Evolutionary conservation across 345 rosid species (phyloP).

Genomic region (Heritiera littoralis): DNA sequence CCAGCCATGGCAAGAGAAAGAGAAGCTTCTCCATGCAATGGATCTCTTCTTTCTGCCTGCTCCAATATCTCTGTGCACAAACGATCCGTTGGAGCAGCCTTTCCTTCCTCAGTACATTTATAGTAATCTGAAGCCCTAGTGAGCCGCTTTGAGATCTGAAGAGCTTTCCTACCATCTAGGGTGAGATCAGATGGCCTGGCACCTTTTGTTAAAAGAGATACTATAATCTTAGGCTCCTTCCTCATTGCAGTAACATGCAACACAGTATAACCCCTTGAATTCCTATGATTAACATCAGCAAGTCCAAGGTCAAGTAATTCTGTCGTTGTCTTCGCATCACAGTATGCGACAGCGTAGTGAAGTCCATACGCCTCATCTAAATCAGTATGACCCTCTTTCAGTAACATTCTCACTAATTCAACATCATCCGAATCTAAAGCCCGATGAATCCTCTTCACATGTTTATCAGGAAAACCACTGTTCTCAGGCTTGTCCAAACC

Average conservation of each 20-base stretch:
- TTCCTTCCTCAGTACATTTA: constrained; percentile 55
- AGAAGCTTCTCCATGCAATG: constrained; percentile 59
- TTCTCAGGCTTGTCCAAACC: constrained; percentile 40
- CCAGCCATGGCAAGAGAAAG: constrained; percentile 70
- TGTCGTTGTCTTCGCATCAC: constrained; percentile 67
- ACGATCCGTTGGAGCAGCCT: constrained; percentile 54
- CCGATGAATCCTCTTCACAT: constrained; percentile 59
- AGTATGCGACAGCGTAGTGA: constrained; percentile 83
- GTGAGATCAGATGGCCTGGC: constrained; percentile 68
- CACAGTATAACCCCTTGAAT: constrained; percentile 69
- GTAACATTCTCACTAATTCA: constrained; percentile 73
- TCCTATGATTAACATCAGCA: constrained; percentile 62
- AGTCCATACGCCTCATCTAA: constrained; percentile 74
- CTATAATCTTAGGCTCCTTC: constrained; percentile 78
- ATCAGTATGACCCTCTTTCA: constrained; percentile 63
- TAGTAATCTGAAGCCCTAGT: constrained; percentile 60
- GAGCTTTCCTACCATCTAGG: constrained; percentile 71
- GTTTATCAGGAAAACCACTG: constrained; percentile 46
- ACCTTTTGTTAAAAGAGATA: constrained; percentile 72
- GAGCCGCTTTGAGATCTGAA: constrained; percentile 63
- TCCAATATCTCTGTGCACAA: constrained; percentile 82
- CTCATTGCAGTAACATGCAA: constrained; percentile 81
- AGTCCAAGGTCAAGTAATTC: constrained; percentile 77
- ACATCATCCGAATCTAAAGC: constrained; percentile 90
- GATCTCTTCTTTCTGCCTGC: constrained; percentile 64